Conservation (phyloP, 345 rosid genomes). For the Ceriops tagal region DNA sequence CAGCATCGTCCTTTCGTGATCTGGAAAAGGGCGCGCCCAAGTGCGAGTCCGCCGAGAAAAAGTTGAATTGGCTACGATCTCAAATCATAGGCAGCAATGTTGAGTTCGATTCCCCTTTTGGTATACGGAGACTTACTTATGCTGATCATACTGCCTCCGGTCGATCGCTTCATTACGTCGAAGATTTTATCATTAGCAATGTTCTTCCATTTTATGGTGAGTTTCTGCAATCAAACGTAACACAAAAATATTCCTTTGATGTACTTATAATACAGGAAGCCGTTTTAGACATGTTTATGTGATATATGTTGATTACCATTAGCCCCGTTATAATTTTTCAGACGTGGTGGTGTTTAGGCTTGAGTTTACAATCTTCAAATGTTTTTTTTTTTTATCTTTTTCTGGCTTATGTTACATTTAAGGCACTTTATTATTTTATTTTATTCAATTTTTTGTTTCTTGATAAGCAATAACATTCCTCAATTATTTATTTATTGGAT, state of each 20-base stretch:
- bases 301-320: no score
- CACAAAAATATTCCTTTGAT: neutral
- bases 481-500: no score
- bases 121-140: constrained; percentile 41
- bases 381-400: neutral
- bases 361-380: neutral
- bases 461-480: no score
- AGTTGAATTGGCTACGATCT: constrained; percentile 45
- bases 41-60: constrained; percentile 18
- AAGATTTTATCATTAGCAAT: constrained; percentile 41
- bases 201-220: constrained; percentile 59
- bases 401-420: no score
- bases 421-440: no score
- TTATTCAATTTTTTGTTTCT: neutral
- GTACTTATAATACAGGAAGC: no score
- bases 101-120: constrained; percentile 51
- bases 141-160: constrained; percentile 68
- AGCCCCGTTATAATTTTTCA: no score
- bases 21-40: constrained; percentile 31
- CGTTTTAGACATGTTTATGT: no score
- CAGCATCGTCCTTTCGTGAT: neutral
- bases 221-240: neutral
- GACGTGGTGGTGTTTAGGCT: no score
- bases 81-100: constrained; percentile 42
- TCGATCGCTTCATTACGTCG: constrained; percentile 46